Percentiles rank a stretch among this genome's conserved stretches.
These are phyloP conservation scores for Nakazawaea peltata DNA, from an alignment of 805 yeast genomes.

Conservation along the genomic window DNA sequence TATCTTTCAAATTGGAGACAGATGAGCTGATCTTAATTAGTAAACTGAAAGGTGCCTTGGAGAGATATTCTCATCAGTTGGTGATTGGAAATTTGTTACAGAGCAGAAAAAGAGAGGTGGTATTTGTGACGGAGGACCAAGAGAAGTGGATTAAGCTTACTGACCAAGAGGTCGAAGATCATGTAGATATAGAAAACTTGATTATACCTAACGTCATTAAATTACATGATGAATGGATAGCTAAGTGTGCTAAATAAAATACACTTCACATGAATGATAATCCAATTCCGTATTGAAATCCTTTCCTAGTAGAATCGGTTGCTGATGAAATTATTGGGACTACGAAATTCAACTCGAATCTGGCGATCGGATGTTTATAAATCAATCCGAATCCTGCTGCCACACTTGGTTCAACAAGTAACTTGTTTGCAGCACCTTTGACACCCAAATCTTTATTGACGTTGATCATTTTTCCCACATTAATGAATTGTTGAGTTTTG, in stretches of 20 bases:
- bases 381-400: conserved; percentile 41
- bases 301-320: conserved; percentile 41
- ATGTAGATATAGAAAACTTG: conserved; percentile 64
- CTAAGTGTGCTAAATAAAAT: no score
- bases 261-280: conserved; percentile 38
- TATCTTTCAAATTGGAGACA: conserved; percentile 90
- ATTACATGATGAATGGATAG: conserved; percentile 64
- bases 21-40: conserved; percentile 61
- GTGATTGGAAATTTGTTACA: conserved; percentile 92
- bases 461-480: conserved; percentile 36
- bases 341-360: conserved; percentile 50
- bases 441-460: conserved; percentile 5
- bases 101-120: conserved; percentile 81
- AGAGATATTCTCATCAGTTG: conserved; percentile 82
- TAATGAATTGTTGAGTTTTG: conserved; percentile 39
- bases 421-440: conserved; percentile 1
- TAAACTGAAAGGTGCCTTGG: conserved; percentile 74
- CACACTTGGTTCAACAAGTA: conserved; percentile 22
- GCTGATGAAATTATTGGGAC: conserved; percentile 36
- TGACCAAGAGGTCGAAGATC: conserved; percentile 27
- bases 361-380: conserved; percentile 48
- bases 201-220: conserved; percentile 72
- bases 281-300: conserved; percentile 53
- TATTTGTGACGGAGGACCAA: conserved; percentile 57
- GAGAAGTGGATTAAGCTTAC: conserved; percentile 44